These are phyloP conservation scores for Fomitopsis serialis DNA, from an alignment of 768 basidiomycete genomes.

Conservation along the genomic window DNA sequence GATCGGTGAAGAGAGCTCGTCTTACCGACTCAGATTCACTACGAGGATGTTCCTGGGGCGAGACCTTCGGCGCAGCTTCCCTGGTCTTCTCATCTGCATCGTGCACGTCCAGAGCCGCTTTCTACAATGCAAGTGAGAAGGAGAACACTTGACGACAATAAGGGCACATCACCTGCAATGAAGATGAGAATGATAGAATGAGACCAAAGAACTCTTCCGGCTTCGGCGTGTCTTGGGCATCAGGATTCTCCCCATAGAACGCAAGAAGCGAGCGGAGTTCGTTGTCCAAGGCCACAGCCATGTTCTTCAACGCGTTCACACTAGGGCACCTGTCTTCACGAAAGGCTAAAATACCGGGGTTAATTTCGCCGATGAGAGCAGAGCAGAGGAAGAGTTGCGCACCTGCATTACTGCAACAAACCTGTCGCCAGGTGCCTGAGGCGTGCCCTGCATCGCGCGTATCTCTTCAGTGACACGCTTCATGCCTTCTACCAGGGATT, in stretches of 20 bases:
- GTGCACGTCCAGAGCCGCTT: constrained; percentile 66
- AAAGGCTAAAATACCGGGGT: constrained; percentile 21
- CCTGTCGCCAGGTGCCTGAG: constrained; percentile 41
- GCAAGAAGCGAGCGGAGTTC: constrained; percentile 56
- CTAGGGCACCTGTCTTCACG: constrained; percentile 38
- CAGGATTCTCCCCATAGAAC: constrained; percentile 78
- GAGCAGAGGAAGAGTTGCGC: constrained; percentile 7
- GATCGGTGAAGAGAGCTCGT: background rate
- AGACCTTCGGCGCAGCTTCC: constrained; percentile 6
- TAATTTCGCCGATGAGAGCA: background rate
- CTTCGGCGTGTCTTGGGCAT: constrained; percentile 57
- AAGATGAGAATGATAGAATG: constrained; percentile 69
- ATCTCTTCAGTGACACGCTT: constrained; percentile 56
- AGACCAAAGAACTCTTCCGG: constrained; percentile 81
- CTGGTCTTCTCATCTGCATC: constrained; percentile 37
- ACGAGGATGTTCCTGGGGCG: constrained; percentile 13
- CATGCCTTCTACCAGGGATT: constrained; percentile 51
- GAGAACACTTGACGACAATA: constrained; percentile 8
- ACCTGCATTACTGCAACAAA: constrained; percentile 74
- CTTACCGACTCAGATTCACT: constrained; percentile 15
- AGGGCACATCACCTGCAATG: constrained; percentile 47
- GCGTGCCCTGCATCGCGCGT: constrained; percentile 29
- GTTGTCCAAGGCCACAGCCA: constrained; percentile 48
- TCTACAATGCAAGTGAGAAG: constrained; percentile 39
- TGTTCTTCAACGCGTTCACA: constrained; percentile 61